Conservation (phyloP, 2,329 filamentous ascomycete species). For the Metarhizium guizhouense region DNA sequence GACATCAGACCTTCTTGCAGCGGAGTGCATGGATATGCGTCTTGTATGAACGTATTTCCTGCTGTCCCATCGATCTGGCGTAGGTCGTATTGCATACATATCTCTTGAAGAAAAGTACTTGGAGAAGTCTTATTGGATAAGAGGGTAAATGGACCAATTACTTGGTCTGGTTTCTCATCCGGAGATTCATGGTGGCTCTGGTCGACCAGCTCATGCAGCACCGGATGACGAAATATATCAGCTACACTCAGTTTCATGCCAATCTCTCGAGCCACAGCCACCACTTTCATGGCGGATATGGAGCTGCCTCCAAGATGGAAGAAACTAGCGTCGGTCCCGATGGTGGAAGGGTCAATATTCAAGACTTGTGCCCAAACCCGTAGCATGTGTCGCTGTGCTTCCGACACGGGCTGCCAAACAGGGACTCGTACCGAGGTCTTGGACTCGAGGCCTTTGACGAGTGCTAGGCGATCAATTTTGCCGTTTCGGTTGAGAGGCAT, state of each 20-base stretch:
- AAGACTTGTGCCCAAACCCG: constrained; percentile 24
- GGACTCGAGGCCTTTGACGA: background rate
- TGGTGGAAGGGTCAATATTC: constrained; percentile 13
- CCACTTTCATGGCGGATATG: constrained; percentile 16
- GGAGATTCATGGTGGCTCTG: background rate
- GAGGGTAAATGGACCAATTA: background rate
- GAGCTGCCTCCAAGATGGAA: constrained; percentile 22
- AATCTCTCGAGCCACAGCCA: constrained; percentile 8
- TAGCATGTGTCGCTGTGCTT: background rate
- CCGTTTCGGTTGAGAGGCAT: constrained; percentile 11
- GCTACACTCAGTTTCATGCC: constrained; percentile 12
- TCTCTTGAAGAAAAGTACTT: background rate
- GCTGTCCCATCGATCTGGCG: background rate
- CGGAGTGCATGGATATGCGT: constrained; percentile 29
- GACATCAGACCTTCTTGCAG: constrained; percentile 31
- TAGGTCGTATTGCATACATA: background rate
- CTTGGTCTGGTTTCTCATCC: background rate
- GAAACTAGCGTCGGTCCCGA: constrained; percentile 13
- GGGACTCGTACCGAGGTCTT: background rate
- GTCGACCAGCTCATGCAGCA: background rate
- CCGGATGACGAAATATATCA: constrained; percentile 15
- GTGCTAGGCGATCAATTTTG: constrained; percentile 12
- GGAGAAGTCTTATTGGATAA: background rate
- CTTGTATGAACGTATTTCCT: constrained; percentile 11
- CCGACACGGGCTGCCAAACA: background rate